Evolutionary conservation across 23 red algal genomes (phyloP), one percentile per base, ranked within the genome.

Genomic region (Gracilaria vermiculophylla): DNA sequence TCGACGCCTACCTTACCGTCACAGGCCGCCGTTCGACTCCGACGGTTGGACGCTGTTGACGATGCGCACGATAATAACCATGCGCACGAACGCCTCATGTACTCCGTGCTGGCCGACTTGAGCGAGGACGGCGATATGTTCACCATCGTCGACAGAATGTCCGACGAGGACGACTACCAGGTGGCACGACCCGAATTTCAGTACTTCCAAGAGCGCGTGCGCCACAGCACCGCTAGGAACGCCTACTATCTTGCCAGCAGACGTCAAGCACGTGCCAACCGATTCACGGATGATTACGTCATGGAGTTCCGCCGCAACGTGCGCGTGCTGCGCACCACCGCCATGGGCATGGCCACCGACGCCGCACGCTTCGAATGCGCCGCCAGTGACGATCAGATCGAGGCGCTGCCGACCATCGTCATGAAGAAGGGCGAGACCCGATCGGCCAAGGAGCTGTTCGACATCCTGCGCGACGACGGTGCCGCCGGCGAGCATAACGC

Each of bases 381-480:
- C 29, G 81, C 81, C 14, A 86, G 62, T 69, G 81, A 86, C 42
- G 81, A 70, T 72, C 81, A 86, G 52, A 86, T 86, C 61, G 81
- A 86, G 16, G 81, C 81, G 24, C 36, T 86, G 24, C 81, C 81
- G 0, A 53, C 81, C 12, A 53, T 86, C 44, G 29, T 86, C 39
- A 73, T 86, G 62, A 64, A 86, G 45, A 86, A 86, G 49, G 81
- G 81, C n/a, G 81, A 86, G 19, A 71, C 60, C 34, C 53, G 81
- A 86, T 86, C 81, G 1, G 44, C 73, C 60, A 57, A 67, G 43
- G 35, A 86, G 61, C 72, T 86, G 41, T 86, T 86, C 28, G 81
- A 57, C 44, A 86, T 25, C 19, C 19, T 86, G 62, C 39, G 62
- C 34, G 56, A 55, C 24, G 81, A 64, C 25, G 50, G 15, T 62